Conservation (phyloP, 2,329 filamentous ascomycete species). For the Aspergillus vadensis region DNA sequence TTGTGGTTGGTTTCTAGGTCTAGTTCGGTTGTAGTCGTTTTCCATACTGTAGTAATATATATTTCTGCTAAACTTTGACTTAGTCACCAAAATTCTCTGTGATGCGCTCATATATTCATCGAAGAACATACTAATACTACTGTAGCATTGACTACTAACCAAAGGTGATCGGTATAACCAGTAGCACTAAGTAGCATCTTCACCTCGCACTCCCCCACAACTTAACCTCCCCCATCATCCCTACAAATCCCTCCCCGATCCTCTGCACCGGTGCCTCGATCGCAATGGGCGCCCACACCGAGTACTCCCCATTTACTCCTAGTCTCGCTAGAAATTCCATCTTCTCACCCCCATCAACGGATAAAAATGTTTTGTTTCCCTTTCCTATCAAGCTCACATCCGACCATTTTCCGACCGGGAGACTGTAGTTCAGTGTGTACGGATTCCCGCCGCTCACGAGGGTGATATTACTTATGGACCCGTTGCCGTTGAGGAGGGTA, state of each 20-base stretch:
- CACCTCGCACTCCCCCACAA: not conserved
- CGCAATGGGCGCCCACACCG: slow-evolving; percentile 3
- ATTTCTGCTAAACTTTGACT: no score
- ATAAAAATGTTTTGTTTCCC: not conserved
- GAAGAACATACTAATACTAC: no score
- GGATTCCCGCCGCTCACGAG: slow-evolving; percentile 43
- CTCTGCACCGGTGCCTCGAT: slow-evolving; percentile 1
- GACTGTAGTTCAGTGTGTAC: slow-evolving; percentile 45
- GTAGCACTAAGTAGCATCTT: no score
- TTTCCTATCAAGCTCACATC: not conserved
- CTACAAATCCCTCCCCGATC: not conserved
- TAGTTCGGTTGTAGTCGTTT: no score
- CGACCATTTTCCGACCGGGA: slow-evolving; percentile 43
- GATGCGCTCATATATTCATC: no score
- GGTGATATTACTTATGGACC: slow-evolving; percentile 39
- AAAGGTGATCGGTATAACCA: no score
- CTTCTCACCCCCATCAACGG: not conserved
- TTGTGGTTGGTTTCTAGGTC: no score
- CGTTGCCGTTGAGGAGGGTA: slow-evolving; percentile 39
- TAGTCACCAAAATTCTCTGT: no score
- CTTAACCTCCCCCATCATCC: not conserved
- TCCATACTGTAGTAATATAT: no score
- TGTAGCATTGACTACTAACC: no score
- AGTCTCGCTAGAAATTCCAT: not conserved
- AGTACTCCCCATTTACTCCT: not conserved